phyloP scores from a whole-genome alignment of 352 stramenopile species.

The Elongisporangium prolatum region DNA sequence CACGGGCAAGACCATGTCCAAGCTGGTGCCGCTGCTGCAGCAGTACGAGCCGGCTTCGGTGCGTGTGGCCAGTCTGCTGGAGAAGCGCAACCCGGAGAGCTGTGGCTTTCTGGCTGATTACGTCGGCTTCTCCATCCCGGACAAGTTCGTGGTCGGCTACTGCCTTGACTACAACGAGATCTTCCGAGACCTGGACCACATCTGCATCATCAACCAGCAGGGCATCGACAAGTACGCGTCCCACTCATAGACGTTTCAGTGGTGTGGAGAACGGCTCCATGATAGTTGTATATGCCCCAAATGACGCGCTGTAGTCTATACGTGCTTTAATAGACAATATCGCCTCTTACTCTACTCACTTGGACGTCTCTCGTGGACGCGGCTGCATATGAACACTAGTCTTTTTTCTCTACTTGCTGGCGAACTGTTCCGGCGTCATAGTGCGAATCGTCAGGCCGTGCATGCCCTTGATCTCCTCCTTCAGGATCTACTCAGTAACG shows the following conservation, averaged over 20 bases:
- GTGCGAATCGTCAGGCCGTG: conserved; percentile 82
- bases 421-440: conserved; percentile 73
- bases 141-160: conserved; percentile 95
- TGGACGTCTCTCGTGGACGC: neutral
- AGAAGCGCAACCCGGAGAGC: conserved; percentile 90
- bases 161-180: conserved; percentile 97
- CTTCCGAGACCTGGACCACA: conserved; percentile 94
- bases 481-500: conserved; percentile 47
- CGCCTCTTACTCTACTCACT: neutral
- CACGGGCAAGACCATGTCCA: conserved; percentile 92
- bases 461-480: conserved; percentile 85
- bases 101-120: conserved; percentile 93
- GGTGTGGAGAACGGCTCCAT: no score
- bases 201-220: conserved; percentile 92
- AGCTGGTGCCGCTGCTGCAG: conserved; percentile 87
- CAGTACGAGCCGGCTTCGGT: conserved; percentile 79
- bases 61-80: conserved; percentile 89
- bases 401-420: conserved; percentile 41
- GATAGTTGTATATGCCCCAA: neutral
- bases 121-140: conserved; percentile 94
- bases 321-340: neutral
- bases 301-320: neutral
- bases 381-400: neutral
- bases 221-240: conserved; percentile 88
- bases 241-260: conserved; percentile 27